Conservation (phyloP, 371 early-diverging fungal species). For the Mucor sp. region DNA sequence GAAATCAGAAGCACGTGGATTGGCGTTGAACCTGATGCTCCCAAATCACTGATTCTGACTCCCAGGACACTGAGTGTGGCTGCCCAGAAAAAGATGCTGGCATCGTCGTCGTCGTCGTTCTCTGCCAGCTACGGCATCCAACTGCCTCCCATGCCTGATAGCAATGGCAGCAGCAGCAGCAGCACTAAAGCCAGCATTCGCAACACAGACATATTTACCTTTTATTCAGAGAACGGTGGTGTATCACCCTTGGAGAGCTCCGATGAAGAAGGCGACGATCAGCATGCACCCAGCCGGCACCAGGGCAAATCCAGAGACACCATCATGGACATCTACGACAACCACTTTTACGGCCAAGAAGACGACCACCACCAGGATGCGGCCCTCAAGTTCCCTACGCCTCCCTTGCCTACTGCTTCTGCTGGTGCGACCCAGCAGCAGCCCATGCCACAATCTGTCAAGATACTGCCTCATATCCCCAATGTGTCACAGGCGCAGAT, state of each 20-base stretch:
- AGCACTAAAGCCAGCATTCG: background rate
- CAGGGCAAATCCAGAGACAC: slow-evolving; percentile 28
- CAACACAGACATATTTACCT: slow-evolving; percentile 26
- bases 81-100: slow-evolving; percentile 19
- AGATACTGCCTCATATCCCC: slow-evolving; percentile 30
- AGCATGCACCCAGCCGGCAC: background rate
- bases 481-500: slow-evolving; percentile 14
- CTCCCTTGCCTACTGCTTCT: background rate
- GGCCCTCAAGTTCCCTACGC: background rate
- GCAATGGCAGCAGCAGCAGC: background rate
- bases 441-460: slow-evolving; percentile 29
- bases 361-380: slow-evolving; percentile 17
- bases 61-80: slow-evolving; percentile 14
- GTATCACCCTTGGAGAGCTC: slow-evolving; percentile 29
- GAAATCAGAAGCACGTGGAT: slow-evolving; percentile 34
- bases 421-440: background rate
- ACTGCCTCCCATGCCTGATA: background rate
- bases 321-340: slow-evolving; percentile 47
- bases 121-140: background rate
- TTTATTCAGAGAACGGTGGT: slow-evolving; percentile 19
- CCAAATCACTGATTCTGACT: background rate
- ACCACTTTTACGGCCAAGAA: slow-evolving; percentile 13
- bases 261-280: slow-evolving; percentile 21
- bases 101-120: background rate
- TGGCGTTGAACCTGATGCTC: slow-evolving; percentile 18